These are phyloP conservation scores for Entomortierella lignicola DNA, from an alignment of 192 early-diverging fungal genomes.

Conservation along the genomic window DNA sequence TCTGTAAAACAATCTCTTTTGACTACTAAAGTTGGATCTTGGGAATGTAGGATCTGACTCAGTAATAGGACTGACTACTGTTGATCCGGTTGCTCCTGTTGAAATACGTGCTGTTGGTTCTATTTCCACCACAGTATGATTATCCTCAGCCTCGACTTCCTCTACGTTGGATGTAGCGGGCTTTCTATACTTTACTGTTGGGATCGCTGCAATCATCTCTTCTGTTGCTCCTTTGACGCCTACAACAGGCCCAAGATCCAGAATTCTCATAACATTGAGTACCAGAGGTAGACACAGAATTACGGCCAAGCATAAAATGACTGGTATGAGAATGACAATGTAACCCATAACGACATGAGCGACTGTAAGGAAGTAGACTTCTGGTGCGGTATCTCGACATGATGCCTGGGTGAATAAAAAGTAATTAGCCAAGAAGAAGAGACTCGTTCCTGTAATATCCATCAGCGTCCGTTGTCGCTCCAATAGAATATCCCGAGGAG, in stretches of 20 bases:
- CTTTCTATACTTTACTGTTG: conserved; percentile 69
- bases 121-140: conserved; percentile 10
- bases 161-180: not conserved
- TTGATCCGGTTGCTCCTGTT: not conserved
- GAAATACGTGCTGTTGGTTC: not conserved
- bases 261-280: conserved; percentile 67
- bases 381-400: conserved; percentile 62
- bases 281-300: conserved; percentile 75
- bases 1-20: conserved; percentile 16
- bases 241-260: conserved; percentile 64
- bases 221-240: conserved; percentile 74
- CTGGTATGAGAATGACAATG: conserved; percentile 69
- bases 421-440: conserved; percentile 64
- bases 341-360: conserved; percentile 78
- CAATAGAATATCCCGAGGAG: conserved; percentile 24
- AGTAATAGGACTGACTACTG: not conserved
- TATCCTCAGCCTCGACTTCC: not conserved
- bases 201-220: conserved; percentile 75
- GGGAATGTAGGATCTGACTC: not conserved
- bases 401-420: conserved; percentile 66
- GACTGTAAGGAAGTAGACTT: conserved; percentile 70
- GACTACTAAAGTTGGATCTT: not conserved
- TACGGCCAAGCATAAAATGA: conserved; percentile 67
- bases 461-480: conserved; percentile 42
- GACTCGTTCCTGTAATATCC: conserved; percentile 53